Conservation (phyloP, 768 basidiomycete genomes). For the Pleurotus platypus region DNA sequence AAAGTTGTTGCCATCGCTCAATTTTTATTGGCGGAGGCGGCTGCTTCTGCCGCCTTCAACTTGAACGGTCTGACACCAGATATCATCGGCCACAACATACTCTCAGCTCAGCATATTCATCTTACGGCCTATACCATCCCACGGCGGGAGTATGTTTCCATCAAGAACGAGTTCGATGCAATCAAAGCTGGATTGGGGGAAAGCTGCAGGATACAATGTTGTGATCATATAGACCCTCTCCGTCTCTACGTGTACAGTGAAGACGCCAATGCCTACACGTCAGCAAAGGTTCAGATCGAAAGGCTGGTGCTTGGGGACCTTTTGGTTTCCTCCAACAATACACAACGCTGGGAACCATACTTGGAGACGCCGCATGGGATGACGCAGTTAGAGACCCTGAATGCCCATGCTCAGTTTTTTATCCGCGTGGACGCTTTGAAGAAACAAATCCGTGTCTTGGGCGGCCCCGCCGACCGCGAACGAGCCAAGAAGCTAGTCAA, state of each 20-base stretch:
- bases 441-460: constrained; percentile 36
- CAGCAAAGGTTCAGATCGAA: constrained; percentile 34
- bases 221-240: constrained; percentile 23
- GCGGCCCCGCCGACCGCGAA: constrained; percentile 24
- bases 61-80: constrained; percentile 26
- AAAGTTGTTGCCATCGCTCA: constrained; percentile 41
- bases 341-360: constrained; percentile 44
- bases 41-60: constrained; percentile 25
- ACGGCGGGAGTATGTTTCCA: constrained; percentile 24
- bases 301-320: constrained; percentile 32
- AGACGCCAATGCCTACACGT: constrained; percentile 28
- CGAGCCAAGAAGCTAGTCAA: constrained; percentile 25
- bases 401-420: constrained; percentile 27
- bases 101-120: constrained; percentile 36
- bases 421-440: constrained; percentile 37
- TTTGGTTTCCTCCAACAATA: constrained; percentile 26
- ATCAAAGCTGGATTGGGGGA: constrained; percentile 20
- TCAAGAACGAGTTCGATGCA: constrained; percentile 33
- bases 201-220: constrained; percentile 31
- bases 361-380: constrained; percentile 38
- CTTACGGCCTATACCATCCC: constrained; percentile 36
- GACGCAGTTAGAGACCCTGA: constrained; percentile 32
- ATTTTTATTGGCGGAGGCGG: constrained; percentile 29
- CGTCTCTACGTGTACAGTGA: constrained; percentile 36
- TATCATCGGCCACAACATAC: constrained; percentile 31